These are phyloP conservation scores for Aspergillus fijiensis DNA, from an alignment of 2,329 filamentous ascomycete species.

Conservation along the genomic window DNA sequence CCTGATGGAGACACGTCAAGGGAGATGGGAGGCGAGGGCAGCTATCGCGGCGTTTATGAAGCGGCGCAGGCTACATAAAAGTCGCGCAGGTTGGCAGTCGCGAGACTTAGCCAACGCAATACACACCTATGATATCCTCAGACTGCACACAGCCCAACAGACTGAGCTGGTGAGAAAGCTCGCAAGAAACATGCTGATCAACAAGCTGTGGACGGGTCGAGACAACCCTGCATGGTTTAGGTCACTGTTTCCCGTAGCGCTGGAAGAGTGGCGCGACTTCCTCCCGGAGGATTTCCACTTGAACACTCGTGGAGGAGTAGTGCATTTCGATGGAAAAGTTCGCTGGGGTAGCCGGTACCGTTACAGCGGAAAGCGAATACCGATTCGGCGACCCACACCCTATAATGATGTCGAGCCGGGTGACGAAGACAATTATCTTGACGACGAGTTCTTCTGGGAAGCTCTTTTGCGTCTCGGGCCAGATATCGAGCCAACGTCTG, in stretches of 20 bases:
- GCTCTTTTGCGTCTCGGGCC: conserved; percentile 5
- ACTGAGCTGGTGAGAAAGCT: conserved; percentile 24
- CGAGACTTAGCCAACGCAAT: conserved; percentile 31
- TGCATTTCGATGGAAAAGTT: conserved; percentile 38
- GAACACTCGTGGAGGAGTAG: conserved; percentile 38
- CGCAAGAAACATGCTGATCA: conserved; percentile 22
- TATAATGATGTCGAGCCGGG: conserved; percentile 15
- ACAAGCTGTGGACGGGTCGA: conserved; percentile 20
- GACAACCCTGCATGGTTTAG: conserved; percentile 31
- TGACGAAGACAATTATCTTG: conserved; percentile 22
- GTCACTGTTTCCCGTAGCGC: conserved; percentile 42
- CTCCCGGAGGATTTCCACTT: conserved; percentile 43
- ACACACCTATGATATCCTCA: conserved; percentile 33
- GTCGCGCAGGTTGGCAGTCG: conserved; percentile 16
- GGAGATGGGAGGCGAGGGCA: conserved; percentile 26
- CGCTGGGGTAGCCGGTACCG: conserved; percentile 18
- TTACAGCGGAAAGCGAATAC: conserved; percentile 20
- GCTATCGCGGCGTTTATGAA: conserved; percentile 28
- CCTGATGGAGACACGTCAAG: conserved; percentile 28
- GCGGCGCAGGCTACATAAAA: conserved; percentile 1
- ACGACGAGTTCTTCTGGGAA: conserved; percentile 29
- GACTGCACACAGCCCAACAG: conserved; percentile 32
- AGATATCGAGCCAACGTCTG: conserved; percentile 6
- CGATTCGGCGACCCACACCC: conserved; percentile 20
- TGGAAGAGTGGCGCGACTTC: conserved; percentile 52